Evolutionary conservation across 768 basidiomycete genomes (phyloP).

Genomic region (Gloeopeniophorella convolvens): DNA sequence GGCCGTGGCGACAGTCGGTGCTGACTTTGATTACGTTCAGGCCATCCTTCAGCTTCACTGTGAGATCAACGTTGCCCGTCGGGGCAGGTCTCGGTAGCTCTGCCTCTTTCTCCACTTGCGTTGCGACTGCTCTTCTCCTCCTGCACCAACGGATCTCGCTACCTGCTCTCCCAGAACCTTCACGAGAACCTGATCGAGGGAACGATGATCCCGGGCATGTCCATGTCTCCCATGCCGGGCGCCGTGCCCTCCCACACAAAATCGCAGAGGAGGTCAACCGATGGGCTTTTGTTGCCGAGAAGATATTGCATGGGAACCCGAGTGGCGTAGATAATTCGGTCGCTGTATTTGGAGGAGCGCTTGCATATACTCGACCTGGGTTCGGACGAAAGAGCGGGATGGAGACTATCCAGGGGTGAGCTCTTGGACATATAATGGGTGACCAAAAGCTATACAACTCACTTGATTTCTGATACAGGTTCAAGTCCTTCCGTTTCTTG

Average conservation of each 20-base stretch:
- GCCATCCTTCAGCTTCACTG: constrained; percentile 70
- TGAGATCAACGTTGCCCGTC: constrained; percentile 86
- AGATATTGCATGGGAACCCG: constrained; percentile 94
- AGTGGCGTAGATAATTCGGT: constrained; percentile 98
- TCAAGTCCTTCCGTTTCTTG: constrained; percentile 85
- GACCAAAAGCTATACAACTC: too few relatives aligned
- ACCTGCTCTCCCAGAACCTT: constrained; percentile 44
- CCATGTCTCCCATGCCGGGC: constrained; percentile 58
- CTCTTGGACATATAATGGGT: background rate
- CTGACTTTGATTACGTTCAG: constrained; percentile 33
- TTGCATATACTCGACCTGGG: constrained; percentile 80
- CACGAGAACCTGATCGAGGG: constrained; percentile 26
- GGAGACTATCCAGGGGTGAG: constrained; percentile 78
- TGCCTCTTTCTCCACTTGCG: constrained; percentile 89
- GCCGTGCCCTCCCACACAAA: constrained; percentile 53
- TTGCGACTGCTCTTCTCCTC: constrained; percentile 73
- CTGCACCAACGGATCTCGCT: constrained; percentile 61
- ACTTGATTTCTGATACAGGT: constrained; percentile 42
- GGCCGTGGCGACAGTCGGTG: background rate
- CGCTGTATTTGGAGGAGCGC: constrained; percentile 84
- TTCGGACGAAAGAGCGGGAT: constrained; percentile 76
- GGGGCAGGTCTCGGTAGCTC: constrained; percentile 96
- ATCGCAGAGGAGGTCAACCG: constrained; percentile 79
- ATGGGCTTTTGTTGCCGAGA: constrained; percentile 94
- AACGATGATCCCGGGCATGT: constrained; percentile 41